phyloP scores from a whole-genome alignment of 768 basidiomycete species.

The Amanita molliuscula region DNA sequence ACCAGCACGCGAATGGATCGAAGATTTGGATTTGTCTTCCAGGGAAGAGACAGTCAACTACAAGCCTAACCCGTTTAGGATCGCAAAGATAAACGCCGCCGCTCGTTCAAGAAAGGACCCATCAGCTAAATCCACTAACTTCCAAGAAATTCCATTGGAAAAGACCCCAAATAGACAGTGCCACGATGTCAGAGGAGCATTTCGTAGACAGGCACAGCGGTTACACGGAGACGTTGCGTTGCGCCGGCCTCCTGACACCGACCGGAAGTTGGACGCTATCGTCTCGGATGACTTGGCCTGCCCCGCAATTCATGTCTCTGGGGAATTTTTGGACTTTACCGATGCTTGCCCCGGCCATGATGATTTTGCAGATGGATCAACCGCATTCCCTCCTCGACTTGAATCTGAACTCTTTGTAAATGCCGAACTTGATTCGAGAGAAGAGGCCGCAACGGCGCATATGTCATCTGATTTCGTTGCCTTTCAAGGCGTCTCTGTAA shows the following conservation, averaged over 20 bases:
- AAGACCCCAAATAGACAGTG: not conserved
- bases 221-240: not conserved
- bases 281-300: not conserved
- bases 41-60: constrained; percentile 54
- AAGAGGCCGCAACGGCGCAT: not conserved
- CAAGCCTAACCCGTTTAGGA: constrained; percentile 72
- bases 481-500: not conserved
- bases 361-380: not conserved
- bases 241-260: not conserved
- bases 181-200: not conserved
- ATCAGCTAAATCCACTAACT: not conserved
- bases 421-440: too few species aligned
- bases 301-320: not conserved
- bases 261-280: not conserved
- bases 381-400: not conserved
- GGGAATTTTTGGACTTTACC: too few species aligned
- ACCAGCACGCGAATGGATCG: constrained; percentile 19
- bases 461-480: not conserved
- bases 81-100: constrained; percentile 71
- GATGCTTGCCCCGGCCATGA: not conserved
- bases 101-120: constrained; percentile 21
- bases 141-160: not conserved
- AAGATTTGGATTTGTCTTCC: constrained; percentile 49
- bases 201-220: not conserved
- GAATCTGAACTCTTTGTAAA: not conserved